Percentiles rank a stretch among this genome's conserved stretches.
These are phyloP conservation scores for Fusarium pseudonygamai DNA, from an alignment of 2,329 filamentous ascomycete species.

Conservation along the genomic window DNA sequence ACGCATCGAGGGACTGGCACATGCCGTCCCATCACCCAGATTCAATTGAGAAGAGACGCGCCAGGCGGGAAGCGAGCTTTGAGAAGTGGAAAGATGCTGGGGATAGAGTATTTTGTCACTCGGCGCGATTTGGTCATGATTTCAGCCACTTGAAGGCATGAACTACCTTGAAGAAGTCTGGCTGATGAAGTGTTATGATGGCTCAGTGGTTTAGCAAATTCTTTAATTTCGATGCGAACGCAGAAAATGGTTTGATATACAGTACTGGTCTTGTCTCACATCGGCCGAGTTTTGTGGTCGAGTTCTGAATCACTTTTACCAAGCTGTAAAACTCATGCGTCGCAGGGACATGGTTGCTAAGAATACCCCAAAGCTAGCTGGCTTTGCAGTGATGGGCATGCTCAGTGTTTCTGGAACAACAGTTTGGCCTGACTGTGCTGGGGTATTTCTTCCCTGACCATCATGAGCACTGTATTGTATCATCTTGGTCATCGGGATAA, in stretches of 20 bases:
- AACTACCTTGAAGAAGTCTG: not conserved
- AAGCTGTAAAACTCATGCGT: not conserved
- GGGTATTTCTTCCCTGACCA: not conserved
- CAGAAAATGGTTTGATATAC: slow-evolving; percentile 1
- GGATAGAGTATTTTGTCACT: slow-evolving; percentile 35
- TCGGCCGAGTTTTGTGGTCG: not conserved
- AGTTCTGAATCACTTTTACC: not conserved
- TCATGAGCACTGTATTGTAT: not conserved
- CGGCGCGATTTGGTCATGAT: slow-evolving; percentile 22
- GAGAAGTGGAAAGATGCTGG: slow-evolving; percentile 39
- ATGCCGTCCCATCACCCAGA: not conserved
- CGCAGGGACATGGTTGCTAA: not conserved
- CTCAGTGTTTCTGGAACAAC: not conserved
- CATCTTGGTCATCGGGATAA: not conserved
- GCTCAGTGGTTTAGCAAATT: not conserved
- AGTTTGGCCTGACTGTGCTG: not conserved
- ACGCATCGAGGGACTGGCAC: not conserved
- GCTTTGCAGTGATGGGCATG: not conserved
- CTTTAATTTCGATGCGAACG: not conserved
- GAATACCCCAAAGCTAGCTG: not conserved
- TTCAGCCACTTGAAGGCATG: not conserved
- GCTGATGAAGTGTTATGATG: not conserved
- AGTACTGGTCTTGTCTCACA: not conserved
- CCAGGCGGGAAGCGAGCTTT: slow-evolving; percentile 34
- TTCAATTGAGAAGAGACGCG: slow-evolving; percentile 16